phyloP scores from a whole-genome alignment of 257 asterid species.

The Capsicum baccatum region DNA sequence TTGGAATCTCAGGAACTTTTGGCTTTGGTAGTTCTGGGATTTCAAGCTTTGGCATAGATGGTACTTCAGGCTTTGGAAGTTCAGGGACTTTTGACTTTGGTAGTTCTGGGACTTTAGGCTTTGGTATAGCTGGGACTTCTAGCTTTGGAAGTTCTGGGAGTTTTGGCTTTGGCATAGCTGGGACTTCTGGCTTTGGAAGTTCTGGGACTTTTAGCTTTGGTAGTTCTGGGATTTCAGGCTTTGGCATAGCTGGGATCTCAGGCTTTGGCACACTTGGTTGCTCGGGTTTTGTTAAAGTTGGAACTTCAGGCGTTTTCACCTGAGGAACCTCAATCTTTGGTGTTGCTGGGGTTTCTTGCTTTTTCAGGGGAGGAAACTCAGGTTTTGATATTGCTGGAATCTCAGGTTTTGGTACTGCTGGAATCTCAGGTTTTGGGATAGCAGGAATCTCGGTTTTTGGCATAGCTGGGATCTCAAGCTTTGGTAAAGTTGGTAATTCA shows the following conservation, averaged over 20 bases:
- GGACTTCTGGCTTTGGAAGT: not conserved
- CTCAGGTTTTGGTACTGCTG: slow-evolving; percentile 27
- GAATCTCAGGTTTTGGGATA: slow-evolving; percentile 31
- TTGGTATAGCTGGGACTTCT: not conserved
- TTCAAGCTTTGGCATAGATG: not conserved
- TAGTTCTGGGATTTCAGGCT: slow-evolving; percentile 12
- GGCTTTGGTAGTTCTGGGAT: slow-evolving; percentile 12
- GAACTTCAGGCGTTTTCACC: not conserved
- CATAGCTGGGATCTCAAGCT: not conserved
- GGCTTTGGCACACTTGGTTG: slow-evolving; percentile 17
- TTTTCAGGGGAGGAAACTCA: slow-evolving; percentile 10
- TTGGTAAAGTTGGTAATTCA: not conserved
- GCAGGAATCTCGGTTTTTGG: slow-evolving; percentile 31
- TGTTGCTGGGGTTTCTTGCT: not conserved
- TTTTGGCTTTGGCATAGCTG: not conserved
- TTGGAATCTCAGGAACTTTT: slow-evolving; percentile 24
- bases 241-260: not conserved
- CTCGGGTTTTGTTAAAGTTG: not conserved
- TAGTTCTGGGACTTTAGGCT: not conserved
- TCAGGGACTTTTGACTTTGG: not conserved
- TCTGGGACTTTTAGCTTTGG: slow-evolving; percentile 24
- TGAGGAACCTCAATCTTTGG: no score
- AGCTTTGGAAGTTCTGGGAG: not conserved
- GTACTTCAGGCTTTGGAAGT: slow-evolving; percentile 30
- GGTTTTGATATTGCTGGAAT: slow-evolving; percentile 22